These are phyloP conservation scores for Tetratostichococcus sp. DNA, from an alignment of 139 green algal species.

Conservation along the genomic window DNA sequence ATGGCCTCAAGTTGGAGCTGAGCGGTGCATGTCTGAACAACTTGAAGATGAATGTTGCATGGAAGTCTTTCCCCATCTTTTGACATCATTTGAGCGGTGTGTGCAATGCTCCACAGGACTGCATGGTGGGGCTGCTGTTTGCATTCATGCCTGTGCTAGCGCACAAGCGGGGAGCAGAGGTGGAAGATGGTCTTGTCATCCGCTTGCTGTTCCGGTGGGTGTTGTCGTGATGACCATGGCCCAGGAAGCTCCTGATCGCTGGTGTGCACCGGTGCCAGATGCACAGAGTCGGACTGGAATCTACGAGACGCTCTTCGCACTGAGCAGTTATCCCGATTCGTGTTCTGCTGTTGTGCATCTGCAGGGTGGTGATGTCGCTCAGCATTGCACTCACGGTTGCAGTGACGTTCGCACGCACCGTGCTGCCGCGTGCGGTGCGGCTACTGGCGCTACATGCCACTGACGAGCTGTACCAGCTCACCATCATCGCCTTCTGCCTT, in stretches of 20 bases:
- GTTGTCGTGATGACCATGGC: too few relatives aligned
- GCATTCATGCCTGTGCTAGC: conserved; percentile 85
- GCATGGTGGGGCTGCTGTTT: conserved; percentile 90
- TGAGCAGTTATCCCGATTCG: too few relatives aligned
- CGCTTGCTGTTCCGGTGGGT: conserved; percentile 2
- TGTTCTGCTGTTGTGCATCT: too few relatives aligned
- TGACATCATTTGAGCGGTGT: background rate
- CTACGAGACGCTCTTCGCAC: too few relatives aligned
- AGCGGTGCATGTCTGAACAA: background rate
- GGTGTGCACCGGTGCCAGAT: background rate
- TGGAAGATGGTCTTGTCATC: conserved; percentile 13
- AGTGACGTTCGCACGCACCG: conserved; percentile 32
- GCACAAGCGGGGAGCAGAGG: conserved; percentile 8
- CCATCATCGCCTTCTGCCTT: conserved; percentile 76
- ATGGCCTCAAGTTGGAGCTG: background rate
- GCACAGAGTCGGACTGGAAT: too few relatives aligned
- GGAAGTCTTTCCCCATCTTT: too few relatives aligned
- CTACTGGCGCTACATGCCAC: conserved; percentile 42
- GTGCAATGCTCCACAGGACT: conserved; percentile 68
- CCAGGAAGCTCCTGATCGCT: background rate
- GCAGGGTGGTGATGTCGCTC: conserved; percentile 31
- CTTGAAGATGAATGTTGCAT: too few relatives aligned
- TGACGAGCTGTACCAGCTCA: conserved; percentile 80
- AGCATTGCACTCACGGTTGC: conserved; percentile 31
- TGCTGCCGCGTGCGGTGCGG: conserved; percentile 57